Evolutionary conservation across 1,139 yeast species (phyloP).

Genomic region (Candida tunisiensis): DNA sequence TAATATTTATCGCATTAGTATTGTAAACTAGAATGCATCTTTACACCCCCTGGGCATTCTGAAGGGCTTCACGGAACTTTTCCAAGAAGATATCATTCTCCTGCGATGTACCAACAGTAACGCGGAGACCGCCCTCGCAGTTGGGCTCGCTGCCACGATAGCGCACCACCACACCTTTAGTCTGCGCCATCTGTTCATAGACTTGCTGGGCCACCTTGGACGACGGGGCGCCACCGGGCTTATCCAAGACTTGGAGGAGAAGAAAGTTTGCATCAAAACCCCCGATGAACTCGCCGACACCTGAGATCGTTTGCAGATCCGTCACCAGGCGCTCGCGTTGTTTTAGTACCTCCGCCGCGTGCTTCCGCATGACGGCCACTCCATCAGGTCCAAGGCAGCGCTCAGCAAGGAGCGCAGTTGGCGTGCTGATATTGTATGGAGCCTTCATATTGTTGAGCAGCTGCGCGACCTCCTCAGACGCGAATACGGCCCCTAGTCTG

Average conservation of each 20-base stretch:
- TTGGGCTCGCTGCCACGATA: slow-evolving; percentile 84
- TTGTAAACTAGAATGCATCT: too few species aligned
- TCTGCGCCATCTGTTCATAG: slow-evolving; percentile 53
- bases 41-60: slow-evolving; percentile 15
- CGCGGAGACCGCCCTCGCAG: slow-evolving; percentile 73
- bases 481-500: slow-evolving; percentile 66
- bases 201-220: slow-evolving; percentile 52
- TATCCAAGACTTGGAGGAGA: slow-evolving; percentile 50
- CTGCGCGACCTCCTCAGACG: slow-evolving; percentile 39
- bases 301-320: slow-evolving; percentile 34
- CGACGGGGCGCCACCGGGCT: slow-evolving; percentile 38
- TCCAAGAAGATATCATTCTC: slow-evolving; percentile 48
- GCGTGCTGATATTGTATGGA: slow-evolving; percentile 82
- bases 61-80: slow-evolving; percentile 29
- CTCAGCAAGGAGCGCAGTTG: slow-evolving; percentile 59
- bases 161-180: slow-evolving; percentile 67
- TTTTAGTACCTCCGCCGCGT: slow-evolving; percentile 30
- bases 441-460: slow-evolving; percentile 83
- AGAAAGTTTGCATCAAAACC: slow-evolving; percentile 83
- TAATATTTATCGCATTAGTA: neutral
- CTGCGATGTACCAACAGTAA: slow-evolving; percentile 67
- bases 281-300: slow-evolving; percentile 64
- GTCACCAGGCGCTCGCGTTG: slow-evolving; percentile 41
- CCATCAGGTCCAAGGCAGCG: slow-evolving; percentile 54
- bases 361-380: slow-evolving; percentile 37